These are phyloP conservation scores for Xylaria nigripes DNA, from an alignment of 495 filamentous ascomycete genomes.

Conservation along the genomic window DNA sequence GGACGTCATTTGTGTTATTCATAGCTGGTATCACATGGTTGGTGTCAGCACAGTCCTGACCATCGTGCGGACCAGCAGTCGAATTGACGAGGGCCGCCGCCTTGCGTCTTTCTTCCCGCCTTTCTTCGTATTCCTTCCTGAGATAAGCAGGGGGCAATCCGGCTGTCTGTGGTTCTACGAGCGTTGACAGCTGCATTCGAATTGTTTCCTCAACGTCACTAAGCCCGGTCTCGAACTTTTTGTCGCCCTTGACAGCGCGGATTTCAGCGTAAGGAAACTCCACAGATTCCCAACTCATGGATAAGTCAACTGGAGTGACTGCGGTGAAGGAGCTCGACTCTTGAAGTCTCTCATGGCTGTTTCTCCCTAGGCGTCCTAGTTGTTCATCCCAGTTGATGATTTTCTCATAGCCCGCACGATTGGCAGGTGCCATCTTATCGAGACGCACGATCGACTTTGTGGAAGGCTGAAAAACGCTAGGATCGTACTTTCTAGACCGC, in stretches of 20 bases:
- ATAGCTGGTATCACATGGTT: neutral
- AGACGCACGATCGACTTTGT: conserved; percentile 8
- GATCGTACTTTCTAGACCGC: neutral
- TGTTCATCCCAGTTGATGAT: conserved; percentile 9
- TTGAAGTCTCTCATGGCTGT: neutral
- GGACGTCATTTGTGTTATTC: neutral
- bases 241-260: conserved; percentile 6
- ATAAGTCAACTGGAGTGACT: conserved; percentile 4
- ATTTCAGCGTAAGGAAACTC: conserved; percentile 11
- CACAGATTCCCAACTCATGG: neutral
- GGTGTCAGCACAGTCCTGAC: neutral
- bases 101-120: neutral
- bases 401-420: conserved; percentile 10
- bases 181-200: neutral
- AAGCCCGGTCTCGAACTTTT: conserved; percentile 11
- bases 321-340: conserved; percentile 2
- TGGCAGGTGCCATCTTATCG: conserved; percentile 2
- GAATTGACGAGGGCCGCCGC: conserved; percentile 1
- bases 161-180: conserved; percentile 14
- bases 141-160: conserved; percentile 10
- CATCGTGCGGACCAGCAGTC: neutral
- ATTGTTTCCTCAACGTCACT: conserved; percentile 9
- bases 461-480: conserved; percentile 6
- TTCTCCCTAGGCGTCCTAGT: neutral
- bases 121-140: conserved; percentile 10